Base-by-base conservation (phyloP, 2,329 filamentous ascomycete genomes). In the Penicillium capsulatum region DNA sequence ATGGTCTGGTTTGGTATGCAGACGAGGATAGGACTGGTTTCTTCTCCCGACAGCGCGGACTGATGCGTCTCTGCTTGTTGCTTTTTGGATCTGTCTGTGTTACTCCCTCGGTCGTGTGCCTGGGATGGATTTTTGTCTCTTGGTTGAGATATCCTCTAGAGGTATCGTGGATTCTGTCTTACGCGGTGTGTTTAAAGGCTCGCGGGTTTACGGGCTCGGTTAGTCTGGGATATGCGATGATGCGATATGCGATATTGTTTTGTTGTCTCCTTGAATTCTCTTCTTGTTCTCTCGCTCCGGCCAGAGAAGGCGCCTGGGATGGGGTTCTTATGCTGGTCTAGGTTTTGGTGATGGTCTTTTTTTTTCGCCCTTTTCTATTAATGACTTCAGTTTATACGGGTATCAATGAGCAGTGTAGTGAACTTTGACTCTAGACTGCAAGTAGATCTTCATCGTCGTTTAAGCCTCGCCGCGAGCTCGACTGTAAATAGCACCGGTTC, bases 401-500 rank as follows among this genome's bases (percentile, higher is more conserved):
- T 40, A 42, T 36, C 34, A 35, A 40, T 40, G 15, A 37, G 38
- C 31, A 44, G 28, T 40, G 24, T 42, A 41, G 42, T 44, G 40
- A 42, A 41, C 33, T 28, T 32, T 38, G 20, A 29, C 20, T 33
- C 34, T 19, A 34, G 31, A n/a, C 4, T 20, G 34, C 26, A 37
- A 17, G 14, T 15, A 10, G n/a, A 33, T 31, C 13, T 26, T 10
- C 13, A 26, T 50, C 39, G 33, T 10, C 52, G 47, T 47, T 67
- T 69, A 34, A 71, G 57, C 41, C 57, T 58, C 24, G 49, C 49
- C 15, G 65, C 68, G 45, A 87, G 63, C 46, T 86, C 83, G 57
- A 90, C 75, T 1, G 86, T 90, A 61, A 91, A 89, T 22, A 91
- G 58, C 3, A 90, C 80, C 38, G 80, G 76, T 48, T 72, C 76